Evolutionary conservation across 306 rosid species (phyloP).

Genomic region (Clitoria ternatea): DNA sequence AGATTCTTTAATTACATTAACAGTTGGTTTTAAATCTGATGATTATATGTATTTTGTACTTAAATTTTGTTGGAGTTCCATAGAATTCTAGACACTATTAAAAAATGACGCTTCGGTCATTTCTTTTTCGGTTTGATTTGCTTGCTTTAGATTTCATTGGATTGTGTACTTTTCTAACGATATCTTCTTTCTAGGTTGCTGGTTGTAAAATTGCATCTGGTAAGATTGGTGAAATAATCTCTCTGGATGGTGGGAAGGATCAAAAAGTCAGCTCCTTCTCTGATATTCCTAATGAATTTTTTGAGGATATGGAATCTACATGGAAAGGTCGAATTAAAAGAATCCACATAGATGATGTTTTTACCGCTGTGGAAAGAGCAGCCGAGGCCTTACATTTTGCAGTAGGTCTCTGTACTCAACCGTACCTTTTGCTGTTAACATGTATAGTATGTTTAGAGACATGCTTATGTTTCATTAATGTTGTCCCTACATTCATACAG

Average conservation of each 20-base stretch:
- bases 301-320: constrained; percentile 86
- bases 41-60: not conserved
- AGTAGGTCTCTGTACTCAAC: constrained; percentile 48
- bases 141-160: constrained; percentile 2
- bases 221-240: constrained; percentile 69
- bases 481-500: constrained; percentile 37
- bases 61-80: constrained; percentile 3
- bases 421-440: constrained; percentile 14
- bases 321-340: constrained; percentile 92
- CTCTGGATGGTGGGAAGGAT: constrained; percentile 62
- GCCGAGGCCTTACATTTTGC: constrained; percentile 71
- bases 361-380: constrained; percentile 66
- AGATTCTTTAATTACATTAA: not conserved
- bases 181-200: constrained; percentile 47
- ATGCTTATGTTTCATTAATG: constrained; percentile 8
- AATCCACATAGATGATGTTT: constrained; percentile 63
- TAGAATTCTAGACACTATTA: not conserved
- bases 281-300: constrained; percentile 69
- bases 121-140: constrained; percentile 4
- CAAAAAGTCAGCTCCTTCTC: constrained; percentile 62
- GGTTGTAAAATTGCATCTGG: constrained; percentile 65
- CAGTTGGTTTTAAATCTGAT: not conserved
- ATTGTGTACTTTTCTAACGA: constrained; percentile 9
- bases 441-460: constrained; percentile 1
- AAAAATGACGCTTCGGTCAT: not conserved